Conservation (phyloP, 2,329 filamentous ascomycete species). For the Emergomyces orientalis region DNA sequence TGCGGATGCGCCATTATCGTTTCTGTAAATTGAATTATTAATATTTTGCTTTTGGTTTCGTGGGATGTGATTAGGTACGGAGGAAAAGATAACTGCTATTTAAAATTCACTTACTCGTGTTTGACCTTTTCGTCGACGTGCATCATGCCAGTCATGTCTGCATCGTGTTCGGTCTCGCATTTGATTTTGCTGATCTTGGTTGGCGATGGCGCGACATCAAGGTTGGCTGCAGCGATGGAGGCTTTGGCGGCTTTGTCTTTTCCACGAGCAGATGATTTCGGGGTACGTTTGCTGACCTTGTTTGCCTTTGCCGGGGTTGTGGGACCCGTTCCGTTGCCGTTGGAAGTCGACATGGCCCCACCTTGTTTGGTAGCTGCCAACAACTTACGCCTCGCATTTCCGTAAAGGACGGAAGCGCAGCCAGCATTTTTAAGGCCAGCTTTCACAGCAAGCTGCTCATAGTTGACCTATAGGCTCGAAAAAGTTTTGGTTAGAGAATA, state of each 20-base stretch:
- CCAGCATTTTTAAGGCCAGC: constrained; percentile 29
- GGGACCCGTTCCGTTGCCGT: neutral
- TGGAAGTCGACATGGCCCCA: neutral
- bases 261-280: constrained; percentile 10
- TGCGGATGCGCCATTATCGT: neutral
- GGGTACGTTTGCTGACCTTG: constrained; percentile 15
- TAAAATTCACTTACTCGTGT: neutral
- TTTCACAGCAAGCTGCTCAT: constrained; percentile 27
- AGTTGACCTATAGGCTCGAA: constrained; percentile 28
- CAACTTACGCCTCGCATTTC: constrained; percentile 32
- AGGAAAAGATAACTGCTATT: neutral
- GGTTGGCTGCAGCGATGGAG: neutral
- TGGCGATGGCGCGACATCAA: neutral
- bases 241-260: constrained; percentile 9
- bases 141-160: neutral
- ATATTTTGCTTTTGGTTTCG: neutral
- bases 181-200: neutral
- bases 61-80: neutral
- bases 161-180: neutral
- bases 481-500: neutral
- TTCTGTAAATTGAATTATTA: neutral
- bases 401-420: constrained; percentile 30
- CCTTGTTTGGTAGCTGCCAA: constrained; percentile 8
- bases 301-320: constrained; percentile 10
- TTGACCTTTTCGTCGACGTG: neutral